Evolutionary conservation across 805 yeast genomes (phyloP).

Genomic region (Blastobotrys terrestris): DNA sequence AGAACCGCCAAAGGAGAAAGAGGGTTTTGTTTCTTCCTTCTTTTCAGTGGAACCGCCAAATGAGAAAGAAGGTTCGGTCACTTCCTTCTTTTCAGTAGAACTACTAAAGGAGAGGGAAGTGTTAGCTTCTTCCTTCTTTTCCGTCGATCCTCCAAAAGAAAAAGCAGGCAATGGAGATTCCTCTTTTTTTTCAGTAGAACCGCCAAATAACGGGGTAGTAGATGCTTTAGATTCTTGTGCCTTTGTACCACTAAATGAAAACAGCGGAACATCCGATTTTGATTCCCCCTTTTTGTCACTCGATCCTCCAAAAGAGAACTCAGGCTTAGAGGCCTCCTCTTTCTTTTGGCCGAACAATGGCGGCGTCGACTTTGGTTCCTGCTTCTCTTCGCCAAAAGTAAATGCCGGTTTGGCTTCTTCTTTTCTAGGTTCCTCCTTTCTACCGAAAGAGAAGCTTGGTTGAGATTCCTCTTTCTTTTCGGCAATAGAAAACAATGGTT

Average conservation of each 20-base stretch:
- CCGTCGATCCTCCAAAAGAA: slow-evolving; percentile 9
- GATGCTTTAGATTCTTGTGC: slow-evolving; percentile 5
- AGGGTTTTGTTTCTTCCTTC: background rate
- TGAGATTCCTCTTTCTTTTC: background rate
- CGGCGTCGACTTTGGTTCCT: background rate
- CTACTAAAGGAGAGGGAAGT: slow-evolving; percentile 13
- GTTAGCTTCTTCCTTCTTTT: slow-evolving; percentile 6
- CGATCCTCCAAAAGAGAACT: background rate
- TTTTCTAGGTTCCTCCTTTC: background rate
- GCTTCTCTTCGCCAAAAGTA: slow-evolving; percentile 3
- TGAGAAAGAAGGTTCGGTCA: slow-evolving; percentile 5
- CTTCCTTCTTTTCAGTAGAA: background rate
- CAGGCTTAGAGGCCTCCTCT: background rate
- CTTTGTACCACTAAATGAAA: background rate
- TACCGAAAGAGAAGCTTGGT: slow-evolving; percentile 13
- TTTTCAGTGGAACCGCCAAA: slow-evolving; percentile 3
- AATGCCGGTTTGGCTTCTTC: background rate
- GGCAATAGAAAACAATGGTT: background rate
- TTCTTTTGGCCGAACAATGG: background rate
- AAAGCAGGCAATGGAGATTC: slow-evolving; percentile 8
- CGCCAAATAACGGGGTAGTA: slow-evolving; percentile 13
- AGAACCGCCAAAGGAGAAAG: background rate
- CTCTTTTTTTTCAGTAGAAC: slow-evolving; percentile 7
- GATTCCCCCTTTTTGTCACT: slow-evolving; percentile 3
- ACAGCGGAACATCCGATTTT: background rate